Conservation (phyloP, 2,329 filamentous ascomycete genomes). For the Metarhizium brunneum region DNA sequence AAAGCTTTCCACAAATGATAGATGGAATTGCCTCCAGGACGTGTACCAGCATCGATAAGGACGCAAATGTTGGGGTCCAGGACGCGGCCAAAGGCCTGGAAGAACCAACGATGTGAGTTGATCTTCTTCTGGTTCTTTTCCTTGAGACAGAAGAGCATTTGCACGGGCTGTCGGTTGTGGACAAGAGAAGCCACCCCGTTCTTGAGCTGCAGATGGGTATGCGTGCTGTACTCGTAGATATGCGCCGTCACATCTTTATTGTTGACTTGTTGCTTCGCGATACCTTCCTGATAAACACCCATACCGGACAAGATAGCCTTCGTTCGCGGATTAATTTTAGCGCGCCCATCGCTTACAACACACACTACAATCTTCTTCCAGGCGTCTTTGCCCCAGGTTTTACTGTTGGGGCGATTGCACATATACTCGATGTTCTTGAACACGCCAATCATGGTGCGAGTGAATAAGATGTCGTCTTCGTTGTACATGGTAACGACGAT, state of each 20-base stretch:
- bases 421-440: slow-evolving; percentile 99
- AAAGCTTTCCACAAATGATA: slow-evolving; percentile 99
- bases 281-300: slow-evolving; percentile 96
- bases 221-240: slow-evolving; percentile 91
- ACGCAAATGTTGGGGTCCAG: slow-evolving; percentile 96
- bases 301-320: slow-evolving; percentile 83
- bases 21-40: slow-evolving; percentile 86
- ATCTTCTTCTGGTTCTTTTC: slow-evolving; percentile 99
- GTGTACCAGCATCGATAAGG: slow-evolving; percentile 89
- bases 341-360: slow-evolving; percentile 91
- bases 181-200: slow-evolving; percentile 80
- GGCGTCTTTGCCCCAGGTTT: slow-evolving; percentile 95
- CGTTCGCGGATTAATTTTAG: slow-evolving; percentile 90
- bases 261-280: slow-evolving; percentile 97
- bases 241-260: slow-evolving; percentile 93
- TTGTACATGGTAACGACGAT: slow-evolving; percentile 99
- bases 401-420: slow-evolving; percentile 86
- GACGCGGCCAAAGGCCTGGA: slow-evolving; percentile 88
- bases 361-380: slow-evolving; percentile 99
- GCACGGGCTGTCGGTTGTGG: slow-evolving; percentile 79
- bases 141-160: slow-evolving; percentile 96
- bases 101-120: slow-evolving; percentile 99
- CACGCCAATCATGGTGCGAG: slow-evolving; percentile 89
- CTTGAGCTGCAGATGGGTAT: slow-evolving; percentile 81
- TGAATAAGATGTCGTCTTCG: slow-evolving; percentile 92